A percentile compares a stretch with the other conserved stretches of the same genome.
phyloP scores from a whole-genome alignment of 1,139 yeast genomes.

The Meyerozyma smithsonii region DNA sequence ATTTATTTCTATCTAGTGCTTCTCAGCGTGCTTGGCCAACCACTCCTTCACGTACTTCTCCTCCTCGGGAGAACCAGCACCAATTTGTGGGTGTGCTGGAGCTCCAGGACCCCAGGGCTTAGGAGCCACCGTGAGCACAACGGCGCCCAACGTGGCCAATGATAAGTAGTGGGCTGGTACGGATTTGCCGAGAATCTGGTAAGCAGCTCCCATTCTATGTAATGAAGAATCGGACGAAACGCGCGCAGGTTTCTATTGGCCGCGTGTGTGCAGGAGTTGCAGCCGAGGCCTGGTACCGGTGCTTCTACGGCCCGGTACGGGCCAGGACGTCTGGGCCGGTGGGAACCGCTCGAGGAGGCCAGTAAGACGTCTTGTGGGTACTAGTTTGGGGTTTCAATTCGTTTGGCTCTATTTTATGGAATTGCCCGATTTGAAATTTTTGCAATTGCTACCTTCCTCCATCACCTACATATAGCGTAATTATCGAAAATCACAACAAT shows the following conservation, averaged over 20 bases:
- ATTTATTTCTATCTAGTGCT: conserved; percentile 21
- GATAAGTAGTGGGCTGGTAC: conserved; percentile 73
- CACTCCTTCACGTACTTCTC: conserved; percentile 62
- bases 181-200: conserved; percentile 70
- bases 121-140: conserved; percentile 54
- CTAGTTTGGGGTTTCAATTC: too few relatives aligned
- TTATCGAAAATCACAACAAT: too few relatives aligned
- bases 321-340: not conserved
- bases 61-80: conserved; percentile 82
- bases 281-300: not conserved
- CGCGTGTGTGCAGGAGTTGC: conserved; percentile 4
- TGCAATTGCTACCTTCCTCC: too few relatives aligned
- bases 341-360: too few relatives aligned
- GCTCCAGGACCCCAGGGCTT: conserved; percentile 67
- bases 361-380: too few relatives aligned
- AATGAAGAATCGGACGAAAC: conserved; percentile 1
- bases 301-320: not conserved
- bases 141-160: conserved; percentile 62
- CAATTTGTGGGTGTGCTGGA: conserved; percentile 61
- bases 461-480: too few relatives aligned
- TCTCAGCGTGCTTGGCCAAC: conserved; percentile 35
- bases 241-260: conserved; percentile 4
- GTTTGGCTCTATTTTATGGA: too few relatives aligned
- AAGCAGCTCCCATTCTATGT: conserved; percentile 68
- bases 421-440: too few relatives aligned